These are phyloP conservation scores for Fistulinella prunicolor DNA, from an alignment of 768 basidiomycete genomes.

Conservation along the genomic window DNA sequence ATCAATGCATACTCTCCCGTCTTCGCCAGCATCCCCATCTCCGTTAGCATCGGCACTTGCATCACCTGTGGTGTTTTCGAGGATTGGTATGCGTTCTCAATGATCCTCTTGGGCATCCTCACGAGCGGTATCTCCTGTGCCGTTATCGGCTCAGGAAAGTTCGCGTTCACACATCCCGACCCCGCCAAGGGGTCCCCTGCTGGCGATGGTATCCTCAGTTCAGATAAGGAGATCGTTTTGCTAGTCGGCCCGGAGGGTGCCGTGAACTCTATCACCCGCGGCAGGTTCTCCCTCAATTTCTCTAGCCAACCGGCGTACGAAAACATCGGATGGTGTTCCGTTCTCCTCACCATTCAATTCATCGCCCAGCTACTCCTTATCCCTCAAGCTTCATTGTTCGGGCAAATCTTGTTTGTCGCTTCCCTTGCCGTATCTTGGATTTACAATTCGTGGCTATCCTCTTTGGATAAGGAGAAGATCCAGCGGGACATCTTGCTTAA, in stretches of 20 bases:
- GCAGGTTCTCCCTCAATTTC: slow-evolving; percentile 30
- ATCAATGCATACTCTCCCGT: slow-evolving; percentile 19
- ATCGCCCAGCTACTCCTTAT: slow-evolving; percentile 34
- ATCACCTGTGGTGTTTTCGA: slow-evolving; percentile 24
- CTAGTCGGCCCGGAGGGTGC: slow-evolving; percentile 29
- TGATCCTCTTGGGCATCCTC: slow-evolving; percentile 35
- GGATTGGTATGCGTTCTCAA: slow-evolving; percentile 34
- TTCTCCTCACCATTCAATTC: slow-evolving; percentile 34
- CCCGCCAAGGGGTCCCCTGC: slow-evolving; percentile 25
- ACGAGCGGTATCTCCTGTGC: slow-evolving; percentile 31
- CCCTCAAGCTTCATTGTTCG: slow-evolving; percentile 32
- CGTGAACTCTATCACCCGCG: slow-evolving; percentile 33
- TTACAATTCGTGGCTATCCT: slow-evolving; percentile 36
- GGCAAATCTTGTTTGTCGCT: slow-evolving; percentile 35
- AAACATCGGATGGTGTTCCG: slow-evolving; percentile 31
- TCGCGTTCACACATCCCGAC: slow-evolving; percentile 26
- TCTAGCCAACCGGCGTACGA: slow-evolving; percentile 24
- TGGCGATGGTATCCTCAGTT: slow-evolving; percentile 31
- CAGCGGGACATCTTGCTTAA: slow-evolving; percentile 26
- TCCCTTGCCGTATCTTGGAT: slow-evolving; percentile 35
- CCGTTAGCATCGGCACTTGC: slow-evolving; percentile 28
- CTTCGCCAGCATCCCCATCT: slow-evolving; percentile 32
- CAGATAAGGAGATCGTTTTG: slow-evolving; percentile 26
- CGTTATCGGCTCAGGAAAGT: slow-evolving; percentile 32
- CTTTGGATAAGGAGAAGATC: slow-evolving; percentile 35